These are phyloP conservation scores for Pestalotiopsis sp. DNA, from an alignment of 2,329 filamentous ascomycete species.

Conservation along the genomic window DNA sequence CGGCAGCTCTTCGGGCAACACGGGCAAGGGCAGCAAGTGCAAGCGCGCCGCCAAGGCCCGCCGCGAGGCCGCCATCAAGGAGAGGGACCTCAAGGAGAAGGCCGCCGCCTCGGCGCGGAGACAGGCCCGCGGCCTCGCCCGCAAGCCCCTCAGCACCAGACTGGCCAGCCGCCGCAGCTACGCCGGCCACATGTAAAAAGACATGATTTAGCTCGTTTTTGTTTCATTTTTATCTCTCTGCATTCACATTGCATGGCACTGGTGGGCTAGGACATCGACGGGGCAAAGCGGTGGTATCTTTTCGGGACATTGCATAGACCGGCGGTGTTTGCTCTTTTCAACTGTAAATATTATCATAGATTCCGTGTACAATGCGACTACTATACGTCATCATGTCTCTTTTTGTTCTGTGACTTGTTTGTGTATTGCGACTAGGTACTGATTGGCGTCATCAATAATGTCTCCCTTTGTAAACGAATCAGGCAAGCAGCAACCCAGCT, in stretches of 20 bases:
- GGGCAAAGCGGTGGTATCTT: not conserved
- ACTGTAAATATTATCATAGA: not conserved
- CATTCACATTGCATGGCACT: constrained; percentile 3
- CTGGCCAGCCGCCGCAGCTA: not conserved
- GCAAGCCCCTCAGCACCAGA: not conserved
- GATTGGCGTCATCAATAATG: no score
- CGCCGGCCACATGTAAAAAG: not conserved
- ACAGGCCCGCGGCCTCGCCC: constrained; percentile 1
- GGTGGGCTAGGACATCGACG: not conserved
- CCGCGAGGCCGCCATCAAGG: not conserved
- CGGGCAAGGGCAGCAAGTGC: constrained; percentile 6
- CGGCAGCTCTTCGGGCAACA: not conserved
- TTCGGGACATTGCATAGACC: not conserved
- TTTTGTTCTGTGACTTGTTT: not conserved
- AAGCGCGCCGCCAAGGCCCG: constrained; percentile 10
- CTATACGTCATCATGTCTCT: not conserved
- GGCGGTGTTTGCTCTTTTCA: constrained; percentile 1
- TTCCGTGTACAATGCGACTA: not conserved
- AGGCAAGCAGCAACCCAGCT: no score
- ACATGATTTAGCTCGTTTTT: not conserved
- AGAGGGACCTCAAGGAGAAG: not conserved
- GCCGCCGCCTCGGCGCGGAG: not conserved
- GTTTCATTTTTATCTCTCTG: not conserved
- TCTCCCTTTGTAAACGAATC: no score
- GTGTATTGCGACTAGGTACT: no score